A percentile compares a stretch with the other conserved stretches of the same genome.
Conservation (phyloP, 208 protist species). For the Blechomonas ayalai region DNA sequence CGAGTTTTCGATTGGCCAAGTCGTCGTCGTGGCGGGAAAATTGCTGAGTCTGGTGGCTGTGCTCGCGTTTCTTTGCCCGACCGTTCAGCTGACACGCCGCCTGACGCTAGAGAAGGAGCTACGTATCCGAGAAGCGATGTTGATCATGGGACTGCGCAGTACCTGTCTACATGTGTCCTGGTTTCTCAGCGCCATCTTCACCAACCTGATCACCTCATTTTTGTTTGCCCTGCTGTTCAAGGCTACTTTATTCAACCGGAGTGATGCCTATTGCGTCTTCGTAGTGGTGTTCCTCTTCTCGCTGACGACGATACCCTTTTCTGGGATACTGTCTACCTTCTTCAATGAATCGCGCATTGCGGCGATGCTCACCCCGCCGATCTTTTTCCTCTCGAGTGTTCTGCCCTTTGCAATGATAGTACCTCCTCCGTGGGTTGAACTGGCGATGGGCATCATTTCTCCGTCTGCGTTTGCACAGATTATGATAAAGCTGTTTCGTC, state of each 20-base stretch:
- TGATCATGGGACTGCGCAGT: slow-evolving; percentile 26
- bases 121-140: slow-evolving; percentile 23
- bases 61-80: slow-evolving; percentile 19
- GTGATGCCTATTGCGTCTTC: no score
- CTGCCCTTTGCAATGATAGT: slow-evolving; percentile 21
- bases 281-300: slow-evolving; percentile 27
- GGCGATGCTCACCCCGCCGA: slow-evolving; percentile 32
- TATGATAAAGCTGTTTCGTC: slow-evolving; percentile 23
- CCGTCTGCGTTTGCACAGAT: slow-evolving; percentile 25
- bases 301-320: slow-evolving; percentile 22
- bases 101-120: slow-evolving; percentile 28
- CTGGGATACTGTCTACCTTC: slow-evolving; percentile 24
- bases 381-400: slow-evolving; percentile 33
- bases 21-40: no score
- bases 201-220: slow-evolving; percentile 6
- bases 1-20: no score
- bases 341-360: slow-evolving; percentile 27
- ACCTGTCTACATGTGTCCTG: slow-evolving; percentile 21
- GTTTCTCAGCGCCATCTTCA: slow-evolving; percentile 12
- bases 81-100: slow-evolving; percentile 8
- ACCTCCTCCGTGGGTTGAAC: background rate
- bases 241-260: no score
- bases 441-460: slow-evolving; percentile 15
- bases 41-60: no score
- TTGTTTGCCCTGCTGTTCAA: slow-evolving; percentile 5